Evolutionary conservation across 441 rosid species (phyloP).

Genomic region (Theobroma grandiflorum): DNA sequence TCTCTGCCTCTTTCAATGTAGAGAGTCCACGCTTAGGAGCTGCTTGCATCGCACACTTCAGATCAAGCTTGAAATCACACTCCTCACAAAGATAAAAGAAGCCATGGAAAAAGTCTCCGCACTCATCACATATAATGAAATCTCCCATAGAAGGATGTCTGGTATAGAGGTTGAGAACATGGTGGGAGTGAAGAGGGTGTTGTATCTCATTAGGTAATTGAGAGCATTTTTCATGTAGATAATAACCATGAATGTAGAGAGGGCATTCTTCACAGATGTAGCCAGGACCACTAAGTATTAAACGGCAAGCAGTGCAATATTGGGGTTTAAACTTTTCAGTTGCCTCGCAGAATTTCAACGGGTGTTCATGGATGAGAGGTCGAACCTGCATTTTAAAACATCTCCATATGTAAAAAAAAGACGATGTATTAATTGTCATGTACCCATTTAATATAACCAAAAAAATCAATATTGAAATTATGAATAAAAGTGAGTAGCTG

Average conservation of each 20-base stretch:
- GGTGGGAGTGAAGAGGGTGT: slow-evolving; percentile 18
- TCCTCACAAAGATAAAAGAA: slow-evolving; percentile 1
- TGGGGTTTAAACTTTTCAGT: neutral
- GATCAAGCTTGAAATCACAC: slow-evolving; percentile 11
- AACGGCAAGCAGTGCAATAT: neutral
- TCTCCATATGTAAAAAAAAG: no score
- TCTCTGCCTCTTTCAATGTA: neutral
- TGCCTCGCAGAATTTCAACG: neutral
- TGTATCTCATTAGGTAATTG: neutral
- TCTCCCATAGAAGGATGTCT: neutral
- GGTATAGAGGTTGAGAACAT: slow-evolving; percentile 2
- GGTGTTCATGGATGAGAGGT: neutral
- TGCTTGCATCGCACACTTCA: neutral
- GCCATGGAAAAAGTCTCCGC: neutral
- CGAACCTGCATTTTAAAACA: neutral
- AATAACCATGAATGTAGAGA: neutral
- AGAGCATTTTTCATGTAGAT: slow-evolving; percentile 13
- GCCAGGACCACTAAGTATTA: slow-evolving; percentile 9
- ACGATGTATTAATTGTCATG: no score
- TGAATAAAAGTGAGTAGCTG: no score
- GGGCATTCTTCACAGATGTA: slow-evolving; percentile 10
- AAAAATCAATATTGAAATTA: no score
- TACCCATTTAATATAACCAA: no score
- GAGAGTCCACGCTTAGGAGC: neutral
- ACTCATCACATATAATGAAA: neutral